Evolutionary conservation across 192 early-diverging fungal genomes (phyloP), one percentile per base, ranked within the genome.

Genomic region (Coemansia sp.): DNA sequence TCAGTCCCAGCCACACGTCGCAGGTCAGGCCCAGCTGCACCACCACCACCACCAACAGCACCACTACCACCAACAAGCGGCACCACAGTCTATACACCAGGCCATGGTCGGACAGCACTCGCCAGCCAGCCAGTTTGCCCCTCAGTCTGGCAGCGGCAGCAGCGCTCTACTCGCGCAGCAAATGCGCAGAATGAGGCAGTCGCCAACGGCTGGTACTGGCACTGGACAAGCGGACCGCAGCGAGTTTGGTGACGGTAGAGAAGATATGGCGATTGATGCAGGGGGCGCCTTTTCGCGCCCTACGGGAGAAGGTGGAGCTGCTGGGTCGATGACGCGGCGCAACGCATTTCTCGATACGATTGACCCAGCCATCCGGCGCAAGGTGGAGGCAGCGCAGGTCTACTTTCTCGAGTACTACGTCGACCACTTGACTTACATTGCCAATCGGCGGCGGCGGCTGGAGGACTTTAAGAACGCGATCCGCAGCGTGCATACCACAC

Each of bases 341-440:
- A 76, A 82, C 53, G 79, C 79, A 14, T 83, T 78, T 34, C 76
- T 83, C 54, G 75, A 60, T 54, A 74, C 81, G 17, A 68, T 83
- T 34, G 78, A 85, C 72, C 81, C 78, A 10, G 73, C 77, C 16
- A 60, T 70, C 27, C 81, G 78, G 29, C 81, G 84, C 51, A 72
- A 72, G 34, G 70, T 80, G 8, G 81, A 85, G 59, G 81, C 78
- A 7, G 77, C 84, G 3, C 73, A 79, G 59, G 76, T 85, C 69
- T 86, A 90, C 67, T 93, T 95, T 72, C 78, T 93, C 35, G 93
- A 94, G 70, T 88, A 93, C 76, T 95, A 95, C 72, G 88, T 90
- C 64, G 89, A 91, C 68, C 85, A 94, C 16, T 74, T 94, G 19
- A 87, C 85, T 29, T 95, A 93, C 66, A 82, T 94, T 31, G 87